Percentiles rank a stretch among this genome's conserved stretches.
phyloP scores from a whole-genome alignment of 352 stramenopile genomes.

The Phytophthora citrophthora region DNA sequence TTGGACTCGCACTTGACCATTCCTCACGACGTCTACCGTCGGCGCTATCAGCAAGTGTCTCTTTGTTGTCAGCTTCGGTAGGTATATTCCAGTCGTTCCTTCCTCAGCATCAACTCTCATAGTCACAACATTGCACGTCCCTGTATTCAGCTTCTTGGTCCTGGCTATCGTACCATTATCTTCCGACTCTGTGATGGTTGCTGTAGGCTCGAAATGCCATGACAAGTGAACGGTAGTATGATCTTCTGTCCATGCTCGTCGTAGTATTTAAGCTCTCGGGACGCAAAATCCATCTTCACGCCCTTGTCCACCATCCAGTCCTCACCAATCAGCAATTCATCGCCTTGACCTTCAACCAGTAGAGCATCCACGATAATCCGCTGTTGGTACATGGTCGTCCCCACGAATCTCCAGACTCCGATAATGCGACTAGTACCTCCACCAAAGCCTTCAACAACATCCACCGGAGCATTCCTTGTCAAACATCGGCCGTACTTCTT shows the following conservation, averaged over 20 bases:
- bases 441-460: no score
- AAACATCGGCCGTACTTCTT: no score
- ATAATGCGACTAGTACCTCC: no score
- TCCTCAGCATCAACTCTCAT: constrained; percentile 10
- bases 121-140: background rate
- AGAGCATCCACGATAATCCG: no score
- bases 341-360: no score
- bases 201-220: background rate
- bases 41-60: constrained; percentile 15
- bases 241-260: background rate
- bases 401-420: no score
- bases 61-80: background rate
- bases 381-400: no score
- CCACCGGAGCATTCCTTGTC: no score
- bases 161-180: background rate
- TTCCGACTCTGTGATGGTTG: background rate
- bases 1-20: background rate
- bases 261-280: background rate
- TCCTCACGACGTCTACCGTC: background rate
- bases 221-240: background rate
- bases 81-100: constrained; percentile 5
- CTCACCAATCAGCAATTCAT: no score
- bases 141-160: constrained; percentile 9
- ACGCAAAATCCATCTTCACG: background rate
- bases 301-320: no score